Evolutionary conservation across 225 moss, liverwort and hornwort genomes (phyloP).

Genomic region (Lunularia cruciata): DNA sequence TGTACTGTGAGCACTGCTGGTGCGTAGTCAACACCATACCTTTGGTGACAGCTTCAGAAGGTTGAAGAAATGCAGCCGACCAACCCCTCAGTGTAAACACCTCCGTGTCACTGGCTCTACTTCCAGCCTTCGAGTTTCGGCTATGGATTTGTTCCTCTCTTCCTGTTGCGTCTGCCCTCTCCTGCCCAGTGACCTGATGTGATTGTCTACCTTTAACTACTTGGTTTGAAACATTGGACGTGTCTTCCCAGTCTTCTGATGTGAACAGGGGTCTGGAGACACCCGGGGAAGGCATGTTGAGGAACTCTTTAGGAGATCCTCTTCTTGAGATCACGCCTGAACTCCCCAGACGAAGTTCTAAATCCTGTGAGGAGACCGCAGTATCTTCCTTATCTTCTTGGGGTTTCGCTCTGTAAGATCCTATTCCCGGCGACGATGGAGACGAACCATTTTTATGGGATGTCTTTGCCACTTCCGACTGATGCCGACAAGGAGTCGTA

Average conservation of each 20-base stretch:
- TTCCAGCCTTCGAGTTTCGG: conserved; percentile 5
- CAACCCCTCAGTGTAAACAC: conserved; percentile 43
- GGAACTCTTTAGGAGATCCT: conserved; percentile 12
- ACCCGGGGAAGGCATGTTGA: conserved; percentile 2
- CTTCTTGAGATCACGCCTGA: conserved; percentile 1
- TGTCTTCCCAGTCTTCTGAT: conserved; percentile 10
- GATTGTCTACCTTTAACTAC: too few species aligned
- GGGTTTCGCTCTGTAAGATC: conserved; percentile 18
- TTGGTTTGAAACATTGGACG: neutral
- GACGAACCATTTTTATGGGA: neutral
- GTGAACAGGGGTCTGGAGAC: conserved; percentile 27
- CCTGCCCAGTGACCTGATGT: too few species aligned
- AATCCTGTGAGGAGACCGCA: neutral
- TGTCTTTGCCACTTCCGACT: neutral
- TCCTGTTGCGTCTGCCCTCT: conserved; percentile 4
- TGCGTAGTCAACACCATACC: too few species aligned
- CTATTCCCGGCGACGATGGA: conserved; percentile 3
- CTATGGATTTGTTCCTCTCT: neutral
- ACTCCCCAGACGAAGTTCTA: conserved; percentile 21
- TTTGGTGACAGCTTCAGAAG: conserved; percentile 12
- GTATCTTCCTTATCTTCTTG: conserved; percentile 14
- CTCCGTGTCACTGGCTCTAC: conserved; percentile 9
- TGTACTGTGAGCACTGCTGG: too few species aligned
- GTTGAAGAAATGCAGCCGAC: conserved; percentile 47
- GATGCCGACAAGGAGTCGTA: neutral